Evolutionary conservation across 768 basidiomycete genomes (phyloP).

Genomic region (Termitomyces sp.): DNA sequence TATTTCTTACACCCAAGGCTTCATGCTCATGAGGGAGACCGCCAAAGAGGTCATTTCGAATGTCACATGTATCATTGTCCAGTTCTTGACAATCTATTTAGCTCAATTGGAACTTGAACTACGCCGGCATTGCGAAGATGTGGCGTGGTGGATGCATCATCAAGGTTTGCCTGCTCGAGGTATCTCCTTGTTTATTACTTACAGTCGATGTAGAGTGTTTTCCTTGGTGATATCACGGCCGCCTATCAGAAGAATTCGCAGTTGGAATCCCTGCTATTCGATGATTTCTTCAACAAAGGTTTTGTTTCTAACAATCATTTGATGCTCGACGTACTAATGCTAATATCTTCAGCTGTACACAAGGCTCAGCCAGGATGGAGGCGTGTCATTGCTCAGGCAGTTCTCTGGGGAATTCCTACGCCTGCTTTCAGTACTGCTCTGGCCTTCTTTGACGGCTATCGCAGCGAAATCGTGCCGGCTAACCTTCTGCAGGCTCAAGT

Average conservation of each 20-base stretch:
- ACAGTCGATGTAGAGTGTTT: conserved; percentile 63
- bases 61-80: not conserved
- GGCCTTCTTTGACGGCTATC: conserved; percentile 98
- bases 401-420: conserved; percentile 96
- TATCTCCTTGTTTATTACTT: not conserved
- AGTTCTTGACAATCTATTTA: conserved; percentile 24
- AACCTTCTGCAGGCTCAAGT: conserved; percentile 95
- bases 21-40: conserved; percentile 99
- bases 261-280: conserved; percentile 91
- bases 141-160: conserved; percentile 99
- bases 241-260: conserved; percentile 85
- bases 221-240: conserved; percentile 88
- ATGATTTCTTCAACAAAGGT: conserved; percentile 98
- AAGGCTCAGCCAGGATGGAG: conserved; percentile 98
- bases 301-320: conserved; percentile 9
- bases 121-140: conserved; percentile 96
- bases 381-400: conserved; percentile 92
- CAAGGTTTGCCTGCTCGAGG: conserved; percentile 51
- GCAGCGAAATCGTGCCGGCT: conserved; percentile 91
- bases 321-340: conserved; percentile 2
- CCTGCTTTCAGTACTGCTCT: conserved; percentile 98
- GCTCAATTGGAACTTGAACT: conserved; percentile 91
- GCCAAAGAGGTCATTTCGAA: conserved; percentile 75
- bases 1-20: conserved; percentile 99
- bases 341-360: conserved; percentile 63